phyloP scores from a whole-genome alignment of 1,139 yeast genomes.

The Petasospora fabianii region DNA sequence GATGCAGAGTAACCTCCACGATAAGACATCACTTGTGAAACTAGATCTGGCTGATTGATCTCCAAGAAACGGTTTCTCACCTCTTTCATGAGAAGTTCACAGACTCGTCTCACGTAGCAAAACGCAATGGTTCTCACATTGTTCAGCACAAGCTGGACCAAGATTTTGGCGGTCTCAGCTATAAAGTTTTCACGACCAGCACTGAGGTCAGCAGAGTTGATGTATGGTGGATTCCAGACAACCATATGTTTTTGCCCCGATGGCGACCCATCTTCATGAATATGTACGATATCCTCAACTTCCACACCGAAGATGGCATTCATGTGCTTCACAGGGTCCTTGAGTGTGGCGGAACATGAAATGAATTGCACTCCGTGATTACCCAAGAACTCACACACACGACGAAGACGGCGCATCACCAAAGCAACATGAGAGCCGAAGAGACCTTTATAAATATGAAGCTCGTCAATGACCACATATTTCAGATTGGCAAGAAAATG shows the following conservation, averaged over 20 bases:
- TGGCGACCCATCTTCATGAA: constrained; percentile 84
- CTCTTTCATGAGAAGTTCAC: constrained; percentile 85
- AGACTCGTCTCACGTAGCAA: constrained; percentile 80
- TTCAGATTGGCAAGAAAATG: constrained; percentile 59
- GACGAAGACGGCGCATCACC: constrained; percentile 70
- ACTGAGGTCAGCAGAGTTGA: constrained; percentile 54
- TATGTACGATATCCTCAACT: constrained; percentile 43
- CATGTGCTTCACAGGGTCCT: constrained; percentile 70
- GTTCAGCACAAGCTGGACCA: constrained; percentile 59
- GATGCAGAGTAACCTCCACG: constrained; percentile 90
- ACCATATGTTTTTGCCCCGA: constrained; percentile 69
- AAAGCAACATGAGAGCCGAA: constrained; percentile 92
- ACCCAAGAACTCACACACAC: constrained; percentile 55
- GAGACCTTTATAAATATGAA: constrained; percentile 84
- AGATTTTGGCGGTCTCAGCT: constrained; percentile 67
- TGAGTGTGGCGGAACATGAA: constrained; percentile 91
- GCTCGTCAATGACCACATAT: constrained; percentile 82
- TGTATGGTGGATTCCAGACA: constrained; percentile 79
- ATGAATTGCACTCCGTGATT: constrained; percentile 56
- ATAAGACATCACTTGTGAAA: constrained; percentile 82
- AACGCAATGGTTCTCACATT: constrained; percentile 83
- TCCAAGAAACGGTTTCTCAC: constrained; percentile 51
- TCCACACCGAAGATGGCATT: constrained; percentile 64
- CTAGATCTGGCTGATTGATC: constrained; percentile 38
- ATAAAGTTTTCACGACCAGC: constrained; percentile 67